These are phyloP conservation scores for Lentinus polychrous DNA, from an alignment of 1,284 basidiomycete species.

Conservation along the genomic window DNA sequence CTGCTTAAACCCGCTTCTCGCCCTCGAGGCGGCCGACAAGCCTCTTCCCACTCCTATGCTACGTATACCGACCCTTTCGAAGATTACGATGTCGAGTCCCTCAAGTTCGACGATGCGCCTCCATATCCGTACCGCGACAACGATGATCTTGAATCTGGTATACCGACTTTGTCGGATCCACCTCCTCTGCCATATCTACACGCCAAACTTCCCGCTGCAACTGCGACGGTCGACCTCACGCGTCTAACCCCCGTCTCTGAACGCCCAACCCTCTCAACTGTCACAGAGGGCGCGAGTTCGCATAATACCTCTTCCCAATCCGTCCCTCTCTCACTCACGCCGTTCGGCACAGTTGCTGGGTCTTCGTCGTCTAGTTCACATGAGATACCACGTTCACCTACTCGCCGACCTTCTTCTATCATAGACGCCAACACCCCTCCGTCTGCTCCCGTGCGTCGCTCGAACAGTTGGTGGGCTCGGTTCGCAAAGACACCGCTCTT, in stretches of 20 bases:
- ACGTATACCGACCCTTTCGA: slow-evolving; percentile 55
- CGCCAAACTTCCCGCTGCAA: slow-evolving; percentile 9
- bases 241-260: slow-evolving; percentile 26
- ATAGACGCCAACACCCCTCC: slow-evolving; percentile 30
- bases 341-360: slow-evolving; percentile 7
- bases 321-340: slow-evolving; percentile 6
- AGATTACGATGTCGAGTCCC: slow-evolving; percentile 36
- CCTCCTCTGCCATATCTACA: slow-evolving; percentile 23
- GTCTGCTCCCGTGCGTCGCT: slow-evolving; percentile 29
- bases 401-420: slow-evolving; percentile 31
- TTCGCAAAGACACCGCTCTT: slow-evolving; percentile 36
- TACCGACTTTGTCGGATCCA: slow-evolving; percentile 18
- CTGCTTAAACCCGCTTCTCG: slow-evolving; percentile 24
- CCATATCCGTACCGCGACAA: slow-evolving; percentile 12
- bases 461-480: slow-evolving; percentile 41
- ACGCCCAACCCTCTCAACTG: slow-evolving; percentile 19
- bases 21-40: slow-evolving; percentile 30
- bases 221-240: slow-evolving; percentile 16
- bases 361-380: slow-evolving; percentile 22
- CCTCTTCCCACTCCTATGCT: slow-evolving; percentile 33
- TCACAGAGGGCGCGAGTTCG: slow-evolving; percentile 18
- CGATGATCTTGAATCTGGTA: slow-evolving; percentile 12
- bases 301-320: slow-evolving; percentile 11
- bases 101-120: slow-evolving; percentile 14
- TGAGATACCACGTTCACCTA: slow-evolving; percentile 19